phyloP scores from a whole-genome alignment of 495 filamentous ascomycete species.

The Penicillium riverlandense region DNA sequence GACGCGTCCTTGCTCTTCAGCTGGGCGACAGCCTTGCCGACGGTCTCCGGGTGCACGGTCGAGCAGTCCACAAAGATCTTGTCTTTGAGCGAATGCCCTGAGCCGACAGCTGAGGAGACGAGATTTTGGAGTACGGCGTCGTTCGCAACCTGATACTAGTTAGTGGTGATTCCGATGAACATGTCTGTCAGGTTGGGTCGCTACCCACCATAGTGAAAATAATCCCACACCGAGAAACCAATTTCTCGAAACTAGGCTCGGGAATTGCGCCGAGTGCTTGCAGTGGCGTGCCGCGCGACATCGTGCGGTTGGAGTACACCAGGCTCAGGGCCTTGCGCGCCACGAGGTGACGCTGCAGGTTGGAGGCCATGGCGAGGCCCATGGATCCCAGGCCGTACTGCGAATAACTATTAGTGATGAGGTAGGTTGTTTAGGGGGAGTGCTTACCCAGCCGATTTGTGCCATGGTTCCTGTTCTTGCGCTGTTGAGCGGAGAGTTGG shows the following conservation, averaged over 20 bases:
- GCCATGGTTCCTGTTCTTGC: constrained; percentile 15
- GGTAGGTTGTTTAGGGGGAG: neutral
- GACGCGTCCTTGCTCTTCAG: constrained; percentile 27
- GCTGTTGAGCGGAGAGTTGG: neutral
- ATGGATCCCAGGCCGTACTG: constrained; percentile 43
- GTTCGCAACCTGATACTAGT: constrained; percentile 27
- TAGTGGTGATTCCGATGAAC: neutral
- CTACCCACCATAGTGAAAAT: constrained; percentile 39
- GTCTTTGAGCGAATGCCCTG: constrained; percentile 27
- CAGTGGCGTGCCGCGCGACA: constrained; percentile 31
- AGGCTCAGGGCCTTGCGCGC: constrained; percentile 28
- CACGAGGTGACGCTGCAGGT: constrained; percentile 38
- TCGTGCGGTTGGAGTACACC: constrained; percentile 38
- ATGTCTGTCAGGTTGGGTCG: neutral
- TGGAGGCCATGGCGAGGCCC: constrained; percentile 44
- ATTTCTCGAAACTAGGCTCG: constrained; percentile 25
- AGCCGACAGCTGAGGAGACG: constrained; percentile 22
- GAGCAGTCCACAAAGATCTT: constrained; percentile 47
- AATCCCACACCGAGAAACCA: constrained; percentile 31
- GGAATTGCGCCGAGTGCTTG: constrained; percentile 27
- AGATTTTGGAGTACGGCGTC: constrained; percentile 32
- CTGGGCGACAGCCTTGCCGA: constrained; percentile 24
- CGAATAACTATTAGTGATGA: constrained; percentile 2
- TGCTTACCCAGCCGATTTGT: constrained; percentile 35
- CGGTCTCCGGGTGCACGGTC: constrained; percentile 37